Evolutionary conservation across 345 rosid species (phyloP), one percentile per base, ranked within the genome.

Genomic region (Cardamine resedifolia): DNA sequence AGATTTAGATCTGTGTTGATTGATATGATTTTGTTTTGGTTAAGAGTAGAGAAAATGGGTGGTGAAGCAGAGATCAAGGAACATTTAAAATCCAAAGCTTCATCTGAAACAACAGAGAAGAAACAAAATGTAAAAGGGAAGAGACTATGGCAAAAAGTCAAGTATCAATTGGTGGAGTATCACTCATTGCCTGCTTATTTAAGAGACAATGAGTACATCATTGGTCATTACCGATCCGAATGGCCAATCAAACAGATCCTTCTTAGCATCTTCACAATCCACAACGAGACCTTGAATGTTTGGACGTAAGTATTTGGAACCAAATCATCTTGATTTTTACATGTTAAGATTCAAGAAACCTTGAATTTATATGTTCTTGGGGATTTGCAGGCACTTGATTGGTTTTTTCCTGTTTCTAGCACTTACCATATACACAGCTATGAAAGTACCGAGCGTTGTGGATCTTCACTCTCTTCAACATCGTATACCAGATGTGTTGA

Each of bases 321-420:
- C 23, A 7, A 28, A 58, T 20, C 28, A 39, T 58, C 57, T 75
- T 59, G 45, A 15, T 14, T 38, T 18, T 24, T 3, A 18, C 34
- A 7, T 36, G 20, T 51, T n/a, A n/a, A 21, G 21, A 5, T 16
- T 23, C 62, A 67, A 50, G 56, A 59, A 74, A 21, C 33, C 9
- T 52, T 55, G 43, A 36, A 14, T 19, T 10, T 58, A 14, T 31
- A 19, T 34, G 27, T 61, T n/a, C n/a, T n/a, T n/a, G 30, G 49
- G 43, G 38, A 19, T 38, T 36, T 81, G 88, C 88, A 94, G 98
- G 84, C 98, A 94, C 83, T 83, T 94, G 86, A 89, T 94, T 77
- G 98, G 98, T n/a, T 94, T 94, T 82, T 94, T 94, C 82, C 64
- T 94, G 72, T 94, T 94, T 83, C 91, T 94, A 63, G 77, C 95